These are phyloP conservation scores for Gossypium thurberi DNA, from an alignment of 345 rosid genomes.

Conservation along the genomic window DNA sequence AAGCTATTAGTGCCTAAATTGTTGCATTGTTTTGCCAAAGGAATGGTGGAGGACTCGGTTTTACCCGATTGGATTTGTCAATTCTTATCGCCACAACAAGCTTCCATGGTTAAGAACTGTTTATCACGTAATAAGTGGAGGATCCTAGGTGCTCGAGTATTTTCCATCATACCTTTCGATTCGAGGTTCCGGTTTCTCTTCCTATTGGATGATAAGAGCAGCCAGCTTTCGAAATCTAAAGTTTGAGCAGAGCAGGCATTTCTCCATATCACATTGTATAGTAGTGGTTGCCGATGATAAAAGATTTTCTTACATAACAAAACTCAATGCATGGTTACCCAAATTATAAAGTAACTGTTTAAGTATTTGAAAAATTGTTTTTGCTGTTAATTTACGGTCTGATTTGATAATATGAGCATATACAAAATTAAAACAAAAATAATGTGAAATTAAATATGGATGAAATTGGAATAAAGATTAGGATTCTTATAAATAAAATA, in stretches of 20 bases:
- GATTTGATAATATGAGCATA: no score
- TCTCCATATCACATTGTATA: not conserved
- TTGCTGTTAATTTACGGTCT: no score
- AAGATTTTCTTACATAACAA: not conserved
- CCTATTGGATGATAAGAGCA: conserved; percentile 19
- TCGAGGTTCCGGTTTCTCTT: conserved; percentile 59
- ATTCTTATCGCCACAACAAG: conserved; percentile 43
- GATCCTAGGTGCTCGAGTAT: conserved; percentile 40
- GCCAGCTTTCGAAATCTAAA: not conserved
- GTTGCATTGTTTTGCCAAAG: conserved; percentile 47
- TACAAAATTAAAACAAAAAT: no score
- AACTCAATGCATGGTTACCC: not conserved
- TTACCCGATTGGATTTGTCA: conserved; percentile 59
- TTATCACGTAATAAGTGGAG: conserved; percentile 40
- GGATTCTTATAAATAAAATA: no score
- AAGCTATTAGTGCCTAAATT: conserved; percentile 54
- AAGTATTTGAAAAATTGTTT: not conserved
- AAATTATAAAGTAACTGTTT: not conserved
- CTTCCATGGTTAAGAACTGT: conserved; percentile 35
- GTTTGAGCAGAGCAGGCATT: not conserved
- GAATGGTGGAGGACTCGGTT: conserved; percentile 31
- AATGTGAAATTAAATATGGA: no score
- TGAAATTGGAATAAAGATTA: no score
- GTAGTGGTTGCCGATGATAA: not conserved
- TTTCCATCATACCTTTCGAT: conserved; percentile 45